Evolutionary conservation across 768 basidiomycete genomes (phyloP).

Genomic region (Hebeloma cylindrosporum): DNA sequence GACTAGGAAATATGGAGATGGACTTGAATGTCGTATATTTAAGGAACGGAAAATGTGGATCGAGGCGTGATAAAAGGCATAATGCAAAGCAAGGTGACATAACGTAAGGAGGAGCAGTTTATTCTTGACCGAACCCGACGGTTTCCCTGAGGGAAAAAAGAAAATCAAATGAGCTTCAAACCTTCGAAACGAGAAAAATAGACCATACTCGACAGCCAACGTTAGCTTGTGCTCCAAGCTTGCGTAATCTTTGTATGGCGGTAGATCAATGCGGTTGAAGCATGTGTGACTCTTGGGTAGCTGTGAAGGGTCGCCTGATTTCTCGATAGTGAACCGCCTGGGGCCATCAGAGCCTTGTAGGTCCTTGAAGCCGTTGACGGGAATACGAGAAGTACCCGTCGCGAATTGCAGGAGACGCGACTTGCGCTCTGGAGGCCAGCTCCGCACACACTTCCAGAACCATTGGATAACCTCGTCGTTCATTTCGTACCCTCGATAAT

Average conservation of each 20-base stretch:
- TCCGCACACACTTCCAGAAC: slow-evolving; percentile 99
- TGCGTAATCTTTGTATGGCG: slow-evolving; percentile 96
- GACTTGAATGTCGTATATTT: neutral
- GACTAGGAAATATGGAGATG: slow-evolving; percentile 1
- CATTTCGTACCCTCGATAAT: slow-evolving; percentile 95
- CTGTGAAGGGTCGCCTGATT: slow-evolving; percentile 94
- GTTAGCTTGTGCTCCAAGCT: slow-evolving; percentile 94
- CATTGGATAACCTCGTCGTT: slow-evolving; percentile 97
- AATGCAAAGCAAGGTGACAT: slow-evolving; percentile 3
- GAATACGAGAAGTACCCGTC: slow-evolving; percentile 94
- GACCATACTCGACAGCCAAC: slow-evolving; percentile 85
- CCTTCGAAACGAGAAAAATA: slow-evolving; percentile 1
- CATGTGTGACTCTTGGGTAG: slow-evolving; percentile 96
- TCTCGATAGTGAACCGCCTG: slow-evolving; percentile 96
- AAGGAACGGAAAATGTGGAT: slow-evolving; percentile 11
- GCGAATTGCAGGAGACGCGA: slow-evolving; percentile 95
- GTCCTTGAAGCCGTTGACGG: slow-evolving; percentile 98
- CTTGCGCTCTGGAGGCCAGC: slow-evolving; percentile 98
- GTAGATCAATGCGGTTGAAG: slow-evolving; percentile 95
- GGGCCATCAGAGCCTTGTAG: slow-evolving; percentile 98
- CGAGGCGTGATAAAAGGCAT: slow-evolving; percentile 10
- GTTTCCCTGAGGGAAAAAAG: slow-evolving; percentile 70
- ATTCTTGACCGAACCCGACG: slow-evolving; percentile 93
- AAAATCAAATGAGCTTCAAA: slow-evolving; percentile 13
- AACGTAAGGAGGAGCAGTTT: slow-evolving; percentile 27